Evolutionary conservation across 2,329 filamentous ascomycete genomes (phyloP), one percentile per base, ranked within the genome.

Genomic region (Cucurbitaria berberidis): DNA sequence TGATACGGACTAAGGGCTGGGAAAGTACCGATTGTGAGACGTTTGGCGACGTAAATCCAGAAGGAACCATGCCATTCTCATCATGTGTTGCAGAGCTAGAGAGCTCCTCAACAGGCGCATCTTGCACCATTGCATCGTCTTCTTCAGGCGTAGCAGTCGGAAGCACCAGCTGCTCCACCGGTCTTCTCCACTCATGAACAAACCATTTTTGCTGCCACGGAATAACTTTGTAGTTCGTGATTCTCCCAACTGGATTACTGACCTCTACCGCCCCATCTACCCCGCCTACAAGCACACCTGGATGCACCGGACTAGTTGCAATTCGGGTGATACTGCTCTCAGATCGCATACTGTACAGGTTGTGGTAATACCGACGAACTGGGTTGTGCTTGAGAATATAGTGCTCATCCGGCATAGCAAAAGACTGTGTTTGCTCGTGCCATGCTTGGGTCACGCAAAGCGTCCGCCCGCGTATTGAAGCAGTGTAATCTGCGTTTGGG

Each of bases 181-280:
- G 54, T 3, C 55, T 53, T 18, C 77, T 65, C 82, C 83, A 87
- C 49, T 86, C 82, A 60, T 86, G 83, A 21, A 74, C 68, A 59
- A 86, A 86, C 81, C 84, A 85, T 6, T 74, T 79, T 57, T 84
- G 82, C 51, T 84, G 78, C 75, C 78, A 84, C 10, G 80, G 77
- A 8, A 76, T 73, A 9, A 77, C 76, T 57, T 83, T 85, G 13
- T 75, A 69, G 49, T 81, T 80, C 16, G 82, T 57, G 2, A 84
- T 67, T 38, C 81, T 78, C 9, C 77, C 75, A 30, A 85, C 66
- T 0, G 82, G 81, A 60, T 85, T 86, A 2, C 77, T 79, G 1
- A 76, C 77, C 7, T 78, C 66, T 0, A 84, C 80, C 16, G 77
- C 76, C 0, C 85, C 85, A 34, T 79, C 78, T 0, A 80, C 77